phyloP scores from a whole-genome alignment of 441 rosid genomes.

The Kokia cookei region DNA sequence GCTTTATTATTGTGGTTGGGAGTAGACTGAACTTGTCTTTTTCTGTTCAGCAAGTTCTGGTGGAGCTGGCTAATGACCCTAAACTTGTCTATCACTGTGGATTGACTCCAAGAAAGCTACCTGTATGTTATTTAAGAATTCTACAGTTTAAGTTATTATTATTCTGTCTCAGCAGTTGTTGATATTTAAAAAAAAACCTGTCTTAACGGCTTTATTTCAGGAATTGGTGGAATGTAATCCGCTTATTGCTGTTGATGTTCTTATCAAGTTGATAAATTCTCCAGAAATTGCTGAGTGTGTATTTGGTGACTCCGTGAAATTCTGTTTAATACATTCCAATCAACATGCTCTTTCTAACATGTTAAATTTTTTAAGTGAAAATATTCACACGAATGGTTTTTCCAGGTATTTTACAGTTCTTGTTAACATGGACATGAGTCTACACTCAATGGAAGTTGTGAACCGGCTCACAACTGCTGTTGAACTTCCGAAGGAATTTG shows the following conservation, averaged over 20 bases:
- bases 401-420: conserved; percentile 78
- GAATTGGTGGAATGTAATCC: conserved; percentile 97
- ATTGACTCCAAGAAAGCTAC: conserved; percentile 81
- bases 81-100: conserved; percentile 95
- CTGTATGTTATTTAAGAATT: conserved; percentile 45
- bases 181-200: no score
- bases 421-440: conserved; percentile 95
- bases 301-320: conserved; percentile 10
- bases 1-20: background rate
- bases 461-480: conserved; percentile 95
- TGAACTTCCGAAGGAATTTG: conserved; percentile 88
- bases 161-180: conserved; percentile 7
- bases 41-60: conserved; percentile 49
- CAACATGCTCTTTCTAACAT: background rate
- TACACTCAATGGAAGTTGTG: conserved; percentile 98
- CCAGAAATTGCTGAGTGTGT: conserved; percentile 86
- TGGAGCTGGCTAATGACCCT: conserved; percentile 74
- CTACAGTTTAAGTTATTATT: background rate
- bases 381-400: conserved; percentile 12
- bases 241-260: conserved; percentile 87
- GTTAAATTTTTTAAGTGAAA: background rate
- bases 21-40: conserved; percentile 11
- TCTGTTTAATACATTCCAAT: background rate
- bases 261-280: conserved; percentile 78
- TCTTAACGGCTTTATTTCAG: conserved; percentile 29